phyloP scores from a whole-genome alignment of 2,329 filamentous ascomycete species.

The Ophiocordyceps camponoti-rufipedis region DNA sequence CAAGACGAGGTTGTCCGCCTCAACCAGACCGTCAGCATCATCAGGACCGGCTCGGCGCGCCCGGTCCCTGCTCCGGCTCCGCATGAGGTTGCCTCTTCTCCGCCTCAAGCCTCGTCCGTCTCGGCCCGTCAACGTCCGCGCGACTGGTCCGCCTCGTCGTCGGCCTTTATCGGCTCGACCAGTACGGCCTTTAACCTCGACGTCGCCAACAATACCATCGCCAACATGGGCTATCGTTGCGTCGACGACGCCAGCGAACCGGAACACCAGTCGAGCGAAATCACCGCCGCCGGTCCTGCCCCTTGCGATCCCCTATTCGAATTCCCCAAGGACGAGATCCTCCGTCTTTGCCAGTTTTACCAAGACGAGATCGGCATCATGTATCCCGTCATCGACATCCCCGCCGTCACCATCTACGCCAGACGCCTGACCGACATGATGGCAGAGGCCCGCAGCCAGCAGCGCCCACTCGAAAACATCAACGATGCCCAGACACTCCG shows the following conservation, averaged over 20 bases:
- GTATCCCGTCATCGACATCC: conserved; percentile 72
- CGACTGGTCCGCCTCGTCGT: neutral
- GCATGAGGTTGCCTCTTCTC: conserved; percentile 18
- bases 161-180: conserved; percentile 61
- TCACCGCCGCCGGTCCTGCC: conserved; percentile 10
- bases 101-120: conserved; percentile 8
- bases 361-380: conserved; percentile 85
- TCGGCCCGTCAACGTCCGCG: conserved; percentile 15
- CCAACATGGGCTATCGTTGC: conserved; percentile 71
- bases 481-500: conserved; percentile 41
- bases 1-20: conserved; percentile 75
- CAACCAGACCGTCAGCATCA: conserved; percentile 49
- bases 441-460: conserved; percentile 27
- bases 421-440: conserved; percentile 55
- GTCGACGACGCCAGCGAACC: conserved; percentile 46
- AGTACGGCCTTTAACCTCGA: conserved; percentile 74
- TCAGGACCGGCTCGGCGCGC: conserved; percentile 29
- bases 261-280: conserved; percentile 12
- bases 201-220: conserved; percentile 70
- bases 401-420: conserved; percentile 51
- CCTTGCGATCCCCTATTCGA: conserved; percentile 59
- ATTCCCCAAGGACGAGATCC: conserved; percentile 59
- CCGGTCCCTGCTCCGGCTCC: no score
- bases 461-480: conserved; percentile 18
- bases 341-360: conserved; percentile 61